A percentile compares a stretch with the other conserved stretches of the same genome.
Conservation (phyloP, 139 green algal genomes). For the Chlamydomonas sp. region DNA sequence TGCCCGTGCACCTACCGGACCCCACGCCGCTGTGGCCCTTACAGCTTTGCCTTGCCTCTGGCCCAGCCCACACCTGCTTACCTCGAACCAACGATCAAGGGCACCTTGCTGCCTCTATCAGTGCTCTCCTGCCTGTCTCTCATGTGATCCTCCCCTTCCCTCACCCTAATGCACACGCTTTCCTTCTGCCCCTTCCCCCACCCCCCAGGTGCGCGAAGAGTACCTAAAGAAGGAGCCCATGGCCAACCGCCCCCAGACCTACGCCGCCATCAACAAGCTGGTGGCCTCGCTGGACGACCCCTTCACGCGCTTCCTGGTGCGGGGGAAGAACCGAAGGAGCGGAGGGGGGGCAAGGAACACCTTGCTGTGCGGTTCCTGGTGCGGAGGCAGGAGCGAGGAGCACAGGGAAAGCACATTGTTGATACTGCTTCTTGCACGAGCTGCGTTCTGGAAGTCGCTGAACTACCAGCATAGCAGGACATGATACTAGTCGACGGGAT, state of each 20-base stretch:
- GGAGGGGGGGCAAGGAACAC: conserved; percentile 43
- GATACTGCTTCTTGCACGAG: background rate
- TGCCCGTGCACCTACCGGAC: no score
- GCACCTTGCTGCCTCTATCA: no score
- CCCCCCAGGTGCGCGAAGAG: conserved; percentile 67
- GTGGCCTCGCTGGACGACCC: conserved; percentile 89
- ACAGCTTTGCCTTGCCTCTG: no score
- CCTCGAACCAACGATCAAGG: no score
- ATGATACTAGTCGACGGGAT: no score
- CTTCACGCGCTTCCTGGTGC: conserved; percentile 95
- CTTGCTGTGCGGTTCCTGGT: no score
- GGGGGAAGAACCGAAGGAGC: conserved; percentile 63
- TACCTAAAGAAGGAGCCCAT: conserved; percentile 63
- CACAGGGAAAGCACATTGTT: background rate
- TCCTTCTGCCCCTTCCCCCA: background rate
- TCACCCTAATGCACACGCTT: background rate
- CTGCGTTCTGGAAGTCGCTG: background rate
- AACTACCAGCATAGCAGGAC: background rate
- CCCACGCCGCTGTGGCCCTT: no score
- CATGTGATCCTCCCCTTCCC: background rate
- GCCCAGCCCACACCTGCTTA: no score
- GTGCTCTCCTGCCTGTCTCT: background rate
- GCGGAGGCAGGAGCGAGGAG: no score
- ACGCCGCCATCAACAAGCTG: conserved; percentile 87
- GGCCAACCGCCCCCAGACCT: conserved; percentile 73